Base-by-base conservation (phyloP, 2,329 filamentous ascomycete genomes). In the Akanthomyces dipterigenus region DNA sequence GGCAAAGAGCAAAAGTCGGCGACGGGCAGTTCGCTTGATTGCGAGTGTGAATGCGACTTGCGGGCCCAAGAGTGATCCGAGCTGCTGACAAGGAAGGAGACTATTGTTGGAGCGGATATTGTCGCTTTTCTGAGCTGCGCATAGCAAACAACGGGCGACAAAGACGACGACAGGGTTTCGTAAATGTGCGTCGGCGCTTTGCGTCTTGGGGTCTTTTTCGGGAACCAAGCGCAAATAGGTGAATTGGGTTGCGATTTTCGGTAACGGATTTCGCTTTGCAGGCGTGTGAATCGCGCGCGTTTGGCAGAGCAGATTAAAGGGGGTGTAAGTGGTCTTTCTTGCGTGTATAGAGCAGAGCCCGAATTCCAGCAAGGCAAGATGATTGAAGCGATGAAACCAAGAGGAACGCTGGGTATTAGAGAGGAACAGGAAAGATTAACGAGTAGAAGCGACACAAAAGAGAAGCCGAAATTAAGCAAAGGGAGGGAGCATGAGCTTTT, bases 401-500 rank as follows among this genome's bases (percentile, higher is more conserved):
- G 55, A 50, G 36, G 31, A 45, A 45, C 49, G 66, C 66, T 65
- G 64, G 65, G 64, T 67, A 66, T 67, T 68, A 64, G 62, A 62
- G 57, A 63, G 64, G 63, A 63, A 9, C 45, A 59, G 51, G 57
- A 55, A 63, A 51, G 43, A 62, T 65, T 59, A 53, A 24, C 28
- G 60, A 60, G 58, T 62, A 59, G 43, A 62, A 62, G 60, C 7
- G 31, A 42, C 16, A 42, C 20, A 48, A 49, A 63, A 43, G 55
- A 54, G 43, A 46, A 63, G 36, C 55, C 53, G 54, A 58, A 61
- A 61, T 42, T 28, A 65, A 55, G 40, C 49, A 50, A 63, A 61
- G 62, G 61, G 58, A 60, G 68, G 66, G 63, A 64, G 57, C 53
- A 54, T 57, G 65, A 65, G 63, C 65, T 69, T 70, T 69, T 69